Evolutionary conservation across 1,284 basidiomycete genomes (phyloP), one percentile per base, ranked within the genome.

Genomic region (Microbotryum lychnidis-dioicae): DNA sequence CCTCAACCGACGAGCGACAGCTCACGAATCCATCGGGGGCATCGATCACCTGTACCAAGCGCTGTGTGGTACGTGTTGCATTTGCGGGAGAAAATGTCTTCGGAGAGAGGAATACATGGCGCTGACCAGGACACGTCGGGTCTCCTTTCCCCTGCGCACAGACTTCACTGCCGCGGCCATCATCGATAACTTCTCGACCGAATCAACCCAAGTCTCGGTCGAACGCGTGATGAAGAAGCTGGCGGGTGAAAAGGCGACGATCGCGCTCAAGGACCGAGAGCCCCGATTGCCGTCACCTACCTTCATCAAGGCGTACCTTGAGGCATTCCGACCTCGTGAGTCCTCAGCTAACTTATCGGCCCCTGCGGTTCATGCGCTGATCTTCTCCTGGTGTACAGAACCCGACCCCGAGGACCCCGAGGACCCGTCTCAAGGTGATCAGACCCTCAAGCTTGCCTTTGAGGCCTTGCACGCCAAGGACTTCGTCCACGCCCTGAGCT

Each of bases 141-240:
- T 46, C 48, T 27, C 48, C 12, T 21, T 37, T 50, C 2, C 61
- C 57, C 57, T 47, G 6, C 27, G 20, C 7, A n/a, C 52, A 91
- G 94, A 99, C 77, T 98, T 88, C 79, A 97, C 94, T 1, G 91
- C 96, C 10, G 87, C 89, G 0, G 92, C 92, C 18, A 96, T 99
- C 68, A 81, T 98, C 51, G 91, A 94, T 74, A 86, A 87, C 72
- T 97, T 98, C 83, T 85, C 72, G 74, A 92, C 94, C 73, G 84
- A 88, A 69, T 73, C 79, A 0, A 87, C 91, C 4, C 84, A 88
- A 7, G 81, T 85, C 61, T 80, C 88, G 1, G 91, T 98, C 16
- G 96, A 98, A 76, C 85, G 92, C 49, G 91, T 96, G 48, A 77
- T 98, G 70, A 94, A 93, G 78, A 86, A 86, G 70, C 78, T 96